A percentile compares a stretch with the other conserved stretches of the same genome.
Evolutionary conservation across 768 basidiomycete species (phyloP).

Genomic region (Mycena maculata): DNA sequence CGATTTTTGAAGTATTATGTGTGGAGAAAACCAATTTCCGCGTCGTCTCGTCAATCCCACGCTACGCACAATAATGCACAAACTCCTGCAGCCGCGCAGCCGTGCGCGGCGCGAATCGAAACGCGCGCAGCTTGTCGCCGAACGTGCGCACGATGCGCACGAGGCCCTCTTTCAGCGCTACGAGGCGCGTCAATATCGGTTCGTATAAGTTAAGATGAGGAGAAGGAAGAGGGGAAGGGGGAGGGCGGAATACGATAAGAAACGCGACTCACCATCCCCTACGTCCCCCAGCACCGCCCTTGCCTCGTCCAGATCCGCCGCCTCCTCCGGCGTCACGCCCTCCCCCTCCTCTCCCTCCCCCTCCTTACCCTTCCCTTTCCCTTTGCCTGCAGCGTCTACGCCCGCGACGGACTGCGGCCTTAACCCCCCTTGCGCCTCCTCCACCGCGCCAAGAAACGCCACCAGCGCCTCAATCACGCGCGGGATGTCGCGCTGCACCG

Average conservation of each 20-base stretch:
- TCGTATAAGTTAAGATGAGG: not conserved
- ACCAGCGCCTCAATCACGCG: constrained; percentile 82
- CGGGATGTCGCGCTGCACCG: constrained; percentile 88
- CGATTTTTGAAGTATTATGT: too few species aligned
- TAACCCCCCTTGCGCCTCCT: constrained; percentile 71
- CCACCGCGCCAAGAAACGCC: constrained; percentile 72
- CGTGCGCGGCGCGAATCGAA: constrained; percentile 77
- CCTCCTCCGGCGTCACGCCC: constrained; percentile 50
- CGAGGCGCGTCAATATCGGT: not conserved
- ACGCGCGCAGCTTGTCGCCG: constrained; percentile 76
- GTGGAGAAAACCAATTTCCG: too few species aligned
- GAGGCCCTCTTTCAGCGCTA: constrained; percentile 75
- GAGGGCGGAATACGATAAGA: not conserved
- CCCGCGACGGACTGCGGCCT: constrained; percentile 48
- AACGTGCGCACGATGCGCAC: constrained; percentile 77
- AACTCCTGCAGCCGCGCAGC: constrained; percentile 77
- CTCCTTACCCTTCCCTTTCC: constrained; percentile 60
- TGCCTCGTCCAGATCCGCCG: constrained; percentile 66
- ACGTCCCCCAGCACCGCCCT: constrained; percentile 65
- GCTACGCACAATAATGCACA: constrained; percentile 53
- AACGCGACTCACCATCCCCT: constrained; percentile 63
- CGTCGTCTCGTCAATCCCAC: too few species aligned
- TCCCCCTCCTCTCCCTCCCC: constrained; percentile 43
- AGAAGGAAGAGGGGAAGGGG: not conserved
- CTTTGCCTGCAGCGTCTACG: constrained; percentile 42